phyloP scores from a whole-genome alignment of 2,329 filamentous ascomycete species.

The Neobulgaria alba region DNA sequence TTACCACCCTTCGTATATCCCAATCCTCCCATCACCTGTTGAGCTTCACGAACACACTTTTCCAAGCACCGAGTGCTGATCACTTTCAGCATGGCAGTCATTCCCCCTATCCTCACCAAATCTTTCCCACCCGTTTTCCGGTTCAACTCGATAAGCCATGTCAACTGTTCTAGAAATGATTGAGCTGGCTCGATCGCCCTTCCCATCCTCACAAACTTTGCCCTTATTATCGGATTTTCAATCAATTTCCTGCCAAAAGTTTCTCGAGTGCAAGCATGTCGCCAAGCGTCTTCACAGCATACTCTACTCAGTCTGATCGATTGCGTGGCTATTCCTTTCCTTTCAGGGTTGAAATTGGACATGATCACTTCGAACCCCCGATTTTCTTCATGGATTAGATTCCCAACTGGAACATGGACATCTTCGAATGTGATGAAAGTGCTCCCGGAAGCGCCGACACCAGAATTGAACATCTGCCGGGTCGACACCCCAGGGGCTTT shows the following conservation, averaged over 20 bases:
- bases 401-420: constrained; percentile 43
- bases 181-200: constrained; percentile 52
- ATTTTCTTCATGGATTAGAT: constrained; percentile 46
- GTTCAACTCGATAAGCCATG: constrained; percentile 30
- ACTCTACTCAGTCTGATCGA: constrained; percentile 49
- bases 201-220: constrained; percentile 51
- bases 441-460: constrained; percentile 53
- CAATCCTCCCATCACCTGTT: constrained; percentile 45
- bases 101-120: constrained; percentile 37
- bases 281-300: constrained; percentile 44
- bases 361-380: constrained; percentile 50
- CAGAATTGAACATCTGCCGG: constrained; percentile 53
- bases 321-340: constrained; percentile 47
- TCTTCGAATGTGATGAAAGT: constrained; percentile 48
- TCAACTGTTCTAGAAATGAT: constrained; percentile 53
- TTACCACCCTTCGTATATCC: constrained; percentile 42
- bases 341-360: constrained; percentile 51
- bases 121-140: constrained; percentile 11
- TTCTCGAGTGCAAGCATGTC: constrained; percentile 41
- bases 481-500: constrained; percentile 40
- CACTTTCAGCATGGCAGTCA: constrained; percentile 43
- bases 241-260: constrained; percentile 53
- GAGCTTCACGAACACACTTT: constrained; percentile 44
- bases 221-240: constrained; percentile 48
- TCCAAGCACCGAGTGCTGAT: constrained; percentile 44